Base-by-base conservation (phyloP, 1,284 basidiomycete species). In the Exobasidium cylindrosporum region DNA sequence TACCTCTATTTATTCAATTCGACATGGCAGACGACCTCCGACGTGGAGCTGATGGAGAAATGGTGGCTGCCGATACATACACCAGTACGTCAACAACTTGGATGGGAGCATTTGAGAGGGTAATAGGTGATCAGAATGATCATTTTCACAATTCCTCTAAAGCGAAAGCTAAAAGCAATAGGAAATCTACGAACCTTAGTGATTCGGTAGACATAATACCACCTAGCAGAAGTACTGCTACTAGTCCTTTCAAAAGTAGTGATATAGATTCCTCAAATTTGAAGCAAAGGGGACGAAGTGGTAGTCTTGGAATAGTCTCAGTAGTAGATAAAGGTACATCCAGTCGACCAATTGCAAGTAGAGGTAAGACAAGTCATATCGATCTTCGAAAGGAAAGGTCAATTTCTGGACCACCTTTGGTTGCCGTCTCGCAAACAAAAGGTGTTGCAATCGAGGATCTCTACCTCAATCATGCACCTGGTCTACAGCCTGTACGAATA, bases 101-200 rank as follows among this genome's bases (percentile, higher is more conserved):
- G 74, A 69, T 77, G 28, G 74, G 74, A 11, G 73, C 74, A 1
- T 77, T 77, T 46, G 74, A 77, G 44, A 54, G 74, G 26, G 74
- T 77, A 24, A 64, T 77, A 10, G 74, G 74, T n/a, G 74, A 77
- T 40, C 72, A 69, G 32, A 60, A 67, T 43, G 70, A 68, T 14
- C 35, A 40, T 17, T 40, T 10, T 40, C 35, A 40, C 35, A 40
- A 40, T 40, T 7, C 7, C 35, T 10, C 35, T 40, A 40, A 40
- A 40, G 10, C 35, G 10, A 40, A 7, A 10, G 17, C 7, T 10
- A 40, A 40, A 40, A 10, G 10, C 7, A 17, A 7, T 40, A 7
- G 35, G 35, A 7, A 40, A 40, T 40, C 35, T 40, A 17, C 35
- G 35, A 17, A 40, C 10, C 7, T 10, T 40, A 40, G 35, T 17